Base-by-base conservation (phyloP, 2,329 filamentous ascomycete genomes). In the Mollisiaceae sp. region DNA sequence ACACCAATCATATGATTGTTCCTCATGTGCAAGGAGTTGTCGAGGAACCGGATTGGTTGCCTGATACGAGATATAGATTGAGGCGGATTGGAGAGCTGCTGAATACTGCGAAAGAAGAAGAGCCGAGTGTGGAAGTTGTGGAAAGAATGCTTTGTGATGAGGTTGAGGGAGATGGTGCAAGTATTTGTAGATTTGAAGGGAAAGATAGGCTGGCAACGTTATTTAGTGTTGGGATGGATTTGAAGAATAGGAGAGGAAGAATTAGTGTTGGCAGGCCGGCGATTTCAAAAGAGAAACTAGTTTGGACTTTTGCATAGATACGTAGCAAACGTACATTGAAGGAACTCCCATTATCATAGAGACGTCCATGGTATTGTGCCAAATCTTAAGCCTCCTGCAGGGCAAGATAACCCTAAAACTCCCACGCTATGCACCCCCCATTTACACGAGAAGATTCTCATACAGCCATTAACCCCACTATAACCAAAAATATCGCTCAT, bases 171-270 rank as follows among this genome's bases (percentile, higher is more conserved):
- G 65, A 67, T 63, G 70, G 69, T 2, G 65, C 66, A 27, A 32
- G 74, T 8, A 79, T 79, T 63, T 78, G 77, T 70, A 67, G 78
- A 52, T 69, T 65, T 24, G 65, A 67, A 14, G 71, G 67, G 5
- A 71, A 74, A 20, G 73, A 76, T 56, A 73, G 67, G 45, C 67
- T 72, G 2, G 71, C 72, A 20, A 79, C 78, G 15, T 63, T 79
- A 63, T 80, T 80, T 65, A 75, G 74, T 64, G 78, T 80, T 67
- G 73, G 78, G n/a, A 79, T 79, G 77, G 75, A 79, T 68, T 67
- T 79, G 70, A 60, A 65, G n/a, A 68, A 65, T 43, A 70, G 70
- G 54, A 74, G 55, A 39, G 78, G 73, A 4, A 73, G 45, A 24
- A 76, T 80, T 27, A 72, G 71, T 20, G 67, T 77, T 55, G 78